phyloP scores from a whole-genome alignment of 1,284 basidiomycete genomes.

The Fereydounia khargensis region DNA sequence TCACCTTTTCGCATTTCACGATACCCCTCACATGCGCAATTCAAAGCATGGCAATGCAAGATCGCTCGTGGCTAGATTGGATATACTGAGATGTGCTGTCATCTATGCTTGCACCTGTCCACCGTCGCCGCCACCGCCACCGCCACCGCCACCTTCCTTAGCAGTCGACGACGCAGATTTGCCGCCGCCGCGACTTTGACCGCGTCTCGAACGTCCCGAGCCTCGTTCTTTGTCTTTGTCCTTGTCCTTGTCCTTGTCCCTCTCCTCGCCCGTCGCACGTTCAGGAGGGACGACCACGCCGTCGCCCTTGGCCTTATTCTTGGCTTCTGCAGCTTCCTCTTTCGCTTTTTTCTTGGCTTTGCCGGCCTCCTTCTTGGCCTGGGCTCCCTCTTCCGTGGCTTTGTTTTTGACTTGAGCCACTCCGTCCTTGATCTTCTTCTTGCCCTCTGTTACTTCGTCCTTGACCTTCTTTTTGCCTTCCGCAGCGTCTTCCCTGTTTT shows the following conservation, averaged over 20 bases:
- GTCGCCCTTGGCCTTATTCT: neutral
- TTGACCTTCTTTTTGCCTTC: neutral
- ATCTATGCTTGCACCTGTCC: too few relatives aligned
- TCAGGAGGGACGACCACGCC: neutral
- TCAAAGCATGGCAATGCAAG: too few relatives aligned
- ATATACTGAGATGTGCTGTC: too few relatives aligned
- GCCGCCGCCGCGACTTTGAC: too few relatives aligned
- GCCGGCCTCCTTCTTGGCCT: neutral
- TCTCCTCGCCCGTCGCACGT: neutral
- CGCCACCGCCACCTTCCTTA: too few relatives aligned
- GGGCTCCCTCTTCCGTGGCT: neutral
- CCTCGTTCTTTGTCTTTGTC: too few relatives aligned
- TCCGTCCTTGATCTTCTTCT: neutral
- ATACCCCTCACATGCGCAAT: too few relatives aligned
- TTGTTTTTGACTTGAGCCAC: neutral
- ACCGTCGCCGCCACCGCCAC: too few relatives aligned
- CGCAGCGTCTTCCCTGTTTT: neutral
- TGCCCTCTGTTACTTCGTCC: neutral
- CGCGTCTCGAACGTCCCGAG: too few relatives aligned
- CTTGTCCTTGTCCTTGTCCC: slow-evolving; percentile 1
- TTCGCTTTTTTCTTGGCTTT: slow-evolving; percentile 4
- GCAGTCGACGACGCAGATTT: too few relatives aligned
- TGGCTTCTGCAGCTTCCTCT: neutral
- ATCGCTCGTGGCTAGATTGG: too few relatives aligned
- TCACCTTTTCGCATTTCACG: too few relatives aligned